Percentiles rank a stretch among this genome's conserved stretches.
phyloP scores from a whole-genome alignment of 768 basidiomycete genomes.

The Tulasnella sp. region DNA sequence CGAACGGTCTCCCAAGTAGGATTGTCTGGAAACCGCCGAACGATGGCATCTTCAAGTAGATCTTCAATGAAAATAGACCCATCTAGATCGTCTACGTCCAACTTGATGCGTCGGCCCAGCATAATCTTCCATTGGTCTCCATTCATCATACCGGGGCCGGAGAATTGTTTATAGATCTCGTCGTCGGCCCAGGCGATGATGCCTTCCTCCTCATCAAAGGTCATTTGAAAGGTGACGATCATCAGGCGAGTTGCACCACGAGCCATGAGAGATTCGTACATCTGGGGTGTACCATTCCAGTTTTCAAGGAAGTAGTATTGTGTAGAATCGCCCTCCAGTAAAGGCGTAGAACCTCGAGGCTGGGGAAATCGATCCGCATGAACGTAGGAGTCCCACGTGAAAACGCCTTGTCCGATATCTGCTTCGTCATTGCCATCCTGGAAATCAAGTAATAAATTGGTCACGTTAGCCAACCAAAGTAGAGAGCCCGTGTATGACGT shows the following conservation, averaged over 20 bases:
- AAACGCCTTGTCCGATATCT: background rate
- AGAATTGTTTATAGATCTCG: background rate
- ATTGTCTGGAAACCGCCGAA: background rate
- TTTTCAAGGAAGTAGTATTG: background rate
- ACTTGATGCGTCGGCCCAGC: background rate
- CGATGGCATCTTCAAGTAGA: constrained; percentile 6
- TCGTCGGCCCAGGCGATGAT: constrained; percentile 7
- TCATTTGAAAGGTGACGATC: background rate
- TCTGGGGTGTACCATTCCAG: background rate
- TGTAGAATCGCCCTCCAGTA: background rate
- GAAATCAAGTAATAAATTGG: background rate
- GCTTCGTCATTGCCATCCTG: background rate
- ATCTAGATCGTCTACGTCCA: constrained; percentile 9
- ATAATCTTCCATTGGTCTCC: constrained; percentile 3
- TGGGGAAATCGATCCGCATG: background rate
- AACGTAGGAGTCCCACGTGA: background rate
- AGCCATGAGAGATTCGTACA: background rate
- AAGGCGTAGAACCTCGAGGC: constrained; percentile 7
- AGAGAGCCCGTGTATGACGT: background rate
- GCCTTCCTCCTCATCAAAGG: background rate
- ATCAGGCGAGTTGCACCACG: constrained; percentile 8
- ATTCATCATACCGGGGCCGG: constrained; percentile 2
- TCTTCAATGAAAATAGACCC: constrained; percentile 10
- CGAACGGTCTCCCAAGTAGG: background rate
- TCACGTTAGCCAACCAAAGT: background rate